A percentile compares a stretch with the other conserved stretches of the same genome.
phyloP scores from a whole-genome alignment of 2,329 filamentous ascomycete genomes.

The Helotiales sp. region DNA sequence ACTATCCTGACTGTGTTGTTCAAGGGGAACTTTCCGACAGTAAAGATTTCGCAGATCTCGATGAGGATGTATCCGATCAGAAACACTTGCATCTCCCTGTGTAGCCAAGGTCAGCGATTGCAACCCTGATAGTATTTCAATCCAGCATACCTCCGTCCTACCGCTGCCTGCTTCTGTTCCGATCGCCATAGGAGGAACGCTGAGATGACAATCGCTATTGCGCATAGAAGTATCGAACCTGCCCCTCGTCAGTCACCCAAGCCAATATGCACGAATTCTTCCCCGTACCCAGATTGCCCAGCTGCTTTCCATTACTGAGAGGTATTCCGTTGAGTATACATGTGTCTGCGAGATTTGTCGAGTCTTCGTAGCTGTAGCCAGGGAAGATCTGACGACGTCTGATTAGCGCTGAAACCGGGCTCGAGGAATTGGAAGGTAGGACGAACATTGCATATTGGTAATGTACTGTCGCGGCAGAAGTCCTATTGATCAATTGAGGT shows the following conservation, averaged over 20 bases:
- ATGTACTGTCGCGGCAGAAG: conserved; percentile 81
- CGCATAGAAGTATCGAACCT: conserved; percentile 88
- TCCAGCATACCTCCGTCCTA: conserved; percentile 74
- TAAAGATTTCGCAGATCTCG: conserved; percentile 94
- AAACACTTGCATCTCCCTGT: conserved; percentile 95
- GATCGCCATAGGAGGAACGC: conserved; percentile 74
- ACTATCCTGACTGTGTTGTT: conserved; percentile 69
- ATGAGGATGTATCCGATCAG: conserved; percentile 83
- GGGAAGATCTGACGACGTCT: conserved; percentile 60
- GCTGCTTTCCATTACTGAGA: conserved; percentile 61
- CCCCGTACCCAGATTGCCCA: conserved; percentile 79
- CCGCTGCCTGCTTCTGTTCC: conserved; percentile 87
- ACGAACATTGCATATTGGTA: conserved; percentile 83
- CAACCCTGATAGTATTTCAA: background rate
- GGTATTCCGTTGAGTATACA: conserved; percentile 77
- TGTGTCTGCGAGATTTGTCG: conserved; percentile 47
- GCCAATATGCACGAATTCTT: conserved; percentile 3
- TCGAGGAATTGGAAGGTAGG: background rate
- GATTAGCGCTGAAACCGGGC: conserved; percentile 17
- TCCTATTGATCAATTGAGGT: conserved; percentile 50
- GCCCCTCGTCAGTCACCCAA: conserved; percentile 37
- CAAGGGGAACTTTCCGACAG: conserved; percentile 85
- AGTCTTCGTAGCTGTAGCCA: conserved; percentile 27
- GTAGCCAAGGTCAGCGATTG: conserved; percentile 29
- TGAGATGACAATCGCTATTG: conserved; percentile 69